Percentiles rank a stretch among this genome's conserved stretches.
phyloP scores from a whole-genome alignment of 495 filamentous ascomycete genomes.

The Talaromyces wortmannii region DNA sequence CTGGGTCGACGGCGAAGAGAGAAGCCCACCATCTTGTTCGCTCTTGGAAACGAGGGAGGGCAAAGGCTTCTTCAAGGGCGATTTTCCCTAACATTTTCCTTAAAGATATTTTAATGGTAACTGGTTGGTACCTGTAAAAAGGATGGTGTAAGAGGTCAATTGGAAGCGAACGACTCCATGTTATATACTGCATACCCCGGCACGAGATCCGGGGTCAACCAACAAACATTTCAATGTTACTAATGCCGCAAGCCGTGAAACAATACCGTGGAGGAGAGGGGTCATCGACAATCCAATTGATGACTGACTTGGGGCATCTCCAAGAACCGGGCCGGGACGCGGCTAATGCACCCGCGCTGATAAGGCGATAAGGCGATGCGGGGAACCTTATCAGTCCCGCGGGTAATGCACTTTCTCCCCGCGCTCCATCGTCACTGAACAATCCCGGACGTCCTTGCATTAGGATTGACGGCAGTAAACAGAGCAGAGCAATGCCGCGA shows the following conservation, averaged over 20 bases:
- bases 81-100: slow-evolving; percentile 47
- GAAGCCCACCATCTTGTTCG: slow-evolving; percentile 41
- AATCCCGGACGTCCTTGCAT: no score
- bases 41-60: slow-evolving; percentile 39
- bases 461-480: not conserved
- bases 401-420: not conserved
- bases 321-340: not conserved
- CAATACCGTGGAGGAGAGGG: no score
- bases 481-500: not conserved
- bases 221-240: no score
- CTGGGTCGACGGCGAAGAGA: slow-evolving; percentile 28
- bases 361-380: not conserved
- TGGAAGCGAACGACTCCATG: no score
- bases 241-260: no score
- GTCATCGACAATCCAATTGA: no score
- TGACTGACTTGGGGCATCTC: not conserved
- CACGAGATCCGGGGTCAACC: no score
- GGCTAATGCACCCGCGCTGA: not conserved
- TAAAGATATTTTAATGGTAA: slow-evolving; percentile 4
- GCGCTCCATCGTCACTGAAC: not conserved
- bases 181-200: no score
- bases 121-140: not conserved
- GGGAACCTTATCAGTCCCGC: not conserved
- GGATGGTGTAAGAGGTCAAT: no score
- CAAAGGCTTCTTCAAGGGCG: slow-evolving; percentile 45